Base-by-base conservation (phyloP, 768 basidiomycete genomes). In the Neoboletus subvelutipes region DNA sequence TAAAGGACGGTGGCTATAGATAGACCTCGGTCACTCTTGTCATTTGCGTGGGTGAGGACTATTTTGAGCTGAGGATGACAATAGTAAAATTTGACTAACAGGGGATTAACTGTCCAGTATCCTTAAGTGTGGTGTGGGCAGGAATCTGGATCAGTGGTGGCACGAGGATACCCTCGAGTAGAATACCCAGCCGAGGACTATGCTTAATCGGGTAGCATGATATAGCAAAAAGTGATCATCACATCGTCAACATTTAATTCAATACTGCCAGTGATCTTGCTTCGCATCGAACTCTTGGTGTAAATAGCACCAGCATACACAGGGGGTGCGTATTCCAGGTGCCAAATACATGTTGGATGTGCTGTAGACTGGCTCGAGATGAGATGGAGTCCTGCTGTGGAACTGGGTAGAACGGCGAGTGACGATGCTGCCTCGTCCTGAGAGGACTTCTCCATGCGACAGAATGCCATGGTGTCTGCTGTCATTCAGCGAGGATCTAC, bases 141-240 rank as follows among this genome's bases (percentile, higher is more conserved):
- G 28, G 45, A 56, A 65, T 65, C 57, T 67, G 41, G 65, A 65
- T 65, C 42, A 41, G 29, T 50, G 50, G 54, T 37, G 20, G 42
- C 56, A 55, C 36, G 54, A 66, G 56, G 50, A 39, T 33, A 50
- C 64, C 54, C 40, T 56, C 41, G 36, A 46, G 50, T n/a, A 45
- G 53, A 20, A 53, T 48, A 29, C 57, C 53, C 55, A 59, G 40
- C 20, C 33, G 20, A 59, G 45, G 37, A 31, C 41, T 18, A 18
- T 26, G 31, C 55, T 36, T 40, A 22, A 64, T 57, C 37, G 33
- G 55, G 55, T 5, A 50, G 45, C 31, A 24, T 41, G 34, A 39
- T 31, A 46, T 17, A n/a, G n/a, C n/a, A 40, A 53, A 40, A 29
- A 28, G 49, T 41, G 56, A 49, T 33, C 39, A 59, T 36, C 45